Percentiles rank a stretch among this genome's conserved stretches.
phyloP scores from a whole-genome alignment of 179 eudicot species.

The Silene noctiflora region DNA sequence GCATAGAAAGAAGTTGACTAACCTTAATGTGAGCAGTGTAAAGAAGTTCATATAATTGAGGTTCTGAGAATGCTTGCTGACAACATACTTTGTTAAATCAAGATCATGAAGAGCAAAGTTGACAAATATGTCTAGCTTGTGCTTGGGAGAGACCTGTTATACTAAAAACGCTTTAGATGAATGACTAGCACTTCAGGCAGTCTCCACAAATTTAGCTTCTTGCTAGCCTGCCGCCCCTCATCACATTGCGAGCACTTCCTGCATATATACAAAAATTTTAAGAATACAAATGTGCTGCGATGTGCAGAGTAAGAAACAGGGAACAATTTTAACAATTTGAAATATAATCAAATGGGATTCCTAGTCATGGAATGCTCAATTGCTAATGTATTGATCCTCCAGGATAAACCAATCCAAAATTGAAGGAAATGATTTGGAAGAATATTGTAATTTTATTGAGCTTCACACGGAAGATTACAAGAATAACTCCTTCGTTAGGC shows the following conservation, averaged over 20 bases:
- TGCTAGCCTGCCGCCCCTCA: conserved; percentile 92
- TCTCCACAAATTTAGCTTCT: conserved; percentile 95
- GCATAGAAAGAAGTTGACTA: conserved; percentile 22
- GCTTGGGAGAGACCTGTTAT: conserved; percentile 90
- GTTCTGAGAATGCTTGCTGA: conserved; percentile 65
- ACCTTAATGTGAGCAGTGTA: conserved; percentile 97
- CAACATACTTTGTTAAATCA: conserved; percentile 81
- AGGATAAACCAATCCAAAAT: neutral
- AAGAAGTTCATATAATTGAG: conserved; percentile 84
- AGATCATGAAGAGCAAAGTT: conserved; percentile 85
- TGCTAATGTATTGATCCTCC: neutral
- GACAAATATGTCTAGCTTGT: conserved; percentile 84
- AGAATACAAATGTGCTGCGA: neutral
- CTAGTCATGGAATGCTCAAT: neutral
- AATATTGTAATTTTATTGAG: neutral
- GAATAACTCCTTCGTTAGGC: neutral
- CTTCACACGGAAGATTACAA: neutral
- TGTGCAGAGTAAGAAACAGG: neutral
- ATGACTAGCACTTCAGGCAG: conserved; percentile 93
- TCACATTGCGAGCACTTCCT: conserved; percentile 91
- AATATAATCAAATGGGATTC: neutral
- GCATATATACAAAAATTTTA: conserved; percentile 12
- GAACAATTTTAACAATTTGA: too few relatives aligned
- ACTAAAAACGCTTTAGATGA: conserved; percentile 91
- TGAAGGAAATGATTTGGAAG: neutral